Evolutionary conservation across 257 asterid species (phyloP).

Genomic region (Petunia axillaris): DNA sequence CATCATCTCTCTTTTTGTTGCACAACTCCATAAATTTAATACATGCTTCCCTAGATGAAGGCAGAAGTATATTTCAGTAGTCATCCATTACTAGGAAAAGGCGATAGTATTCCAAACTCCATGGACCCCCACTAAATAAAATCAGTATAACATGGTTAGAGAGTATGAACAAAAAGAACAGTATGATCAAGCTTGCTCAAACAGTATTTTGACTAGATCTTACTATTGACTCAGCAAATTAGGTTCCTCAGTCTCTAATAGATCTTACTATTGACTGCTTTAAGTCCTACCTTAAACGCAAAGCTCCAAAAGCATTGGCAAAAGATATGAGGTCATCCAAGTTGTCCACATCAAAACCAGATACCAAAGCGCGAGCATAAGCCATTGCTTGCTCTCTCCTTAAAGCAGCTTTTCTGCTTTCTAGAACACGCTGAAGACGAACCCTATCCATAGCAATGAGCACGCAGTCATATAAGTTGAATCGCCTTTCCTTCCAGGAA

Average conservation of each 20-base stretch:
- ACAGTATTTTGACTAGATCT: not conserved
- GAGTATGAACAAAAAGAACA: not conserved
- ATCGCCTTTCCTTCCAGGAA: conserved; percentile 13
- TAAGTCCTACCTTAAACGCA: conserved; percentile 60
- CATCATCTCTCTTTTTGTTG: conserved; percentile 66
- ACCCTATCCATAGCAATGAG: conserved; percentile 46
- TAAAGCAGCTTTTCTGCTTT: conserved; percentile 71
- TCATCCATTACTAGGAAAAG: not conserved
- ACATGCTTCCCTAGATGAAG: conserved; percentile 65
- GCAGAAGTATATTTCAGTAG: not conserved
- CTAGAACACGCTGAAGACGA: conserved; percentile 73
- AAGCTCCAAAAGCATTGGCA: conserved; percentile 79
- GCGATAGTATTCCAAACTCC: not conserved
- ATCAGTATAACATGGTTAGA: not conserved
- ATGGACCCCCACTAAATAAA: not conserved
- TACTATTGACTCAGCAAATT: not conserved
- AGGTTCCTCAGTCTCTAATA: not conserved
- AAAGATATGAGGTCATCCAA: conserved; percentile 68
- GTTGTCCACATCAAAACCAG: conserved; percentile 67
- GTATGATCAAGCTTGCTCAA: not conserved
- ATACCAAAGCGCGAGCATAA: conserved; percentile 84
- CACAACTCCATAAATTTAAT: conserved; percentile 67
- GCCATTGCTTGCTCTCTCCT: conserved; percentile 94
- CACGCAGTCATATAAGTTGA: conserved; percentile 1
- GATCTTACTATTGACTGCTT: not conserved